Conservation (phyloP, 73 alveolate species). For the Blepharisma stoltei region DNA sequence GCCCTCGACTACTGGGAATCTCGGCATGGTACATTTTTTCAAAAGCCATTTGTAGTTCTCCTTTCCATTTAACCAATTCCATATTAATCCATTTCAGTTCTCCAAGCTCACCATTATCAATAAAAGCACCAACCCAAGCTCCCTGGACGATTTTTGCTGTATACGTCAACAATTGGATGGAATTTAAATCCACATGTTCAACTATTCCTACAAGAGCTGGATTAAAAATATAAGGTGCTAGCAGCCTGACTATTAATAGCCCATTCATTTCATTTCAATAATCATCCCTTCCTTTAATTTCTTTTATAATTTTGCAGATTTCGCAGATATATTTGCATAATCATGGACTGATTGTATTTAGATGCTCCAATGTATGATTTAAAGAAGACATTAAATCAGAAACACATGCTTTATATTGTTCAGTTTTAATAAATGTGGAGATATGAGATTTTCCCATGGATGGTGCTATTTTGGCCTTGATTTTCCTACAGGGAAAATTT, state of each 20-base stretch:
- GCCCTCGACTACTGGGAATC: not conserved
- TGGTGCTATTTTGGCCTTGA: too few species aligned
- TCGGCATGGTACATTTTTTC: not conserved
- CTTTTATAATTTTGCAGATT: conserved; percentile 18
- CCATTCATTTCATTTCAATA: conserved; percentile 26
- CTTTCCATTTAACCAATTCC: not conserved
- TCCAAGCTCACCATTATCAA: conserved; percentile 15
- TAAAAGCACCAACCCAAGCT: not conserved
- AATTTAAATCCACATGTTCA: conserved; percentile 5
- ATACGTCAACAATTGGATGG: conserved; percentile 6
- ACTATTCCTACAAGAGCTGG: conserved; percentile 28
- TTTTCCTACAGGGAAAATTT: too few species aligned
- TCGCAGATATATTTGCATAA: conserved; percentile 15
- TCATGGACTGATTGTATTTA: conserved; percentile 7
- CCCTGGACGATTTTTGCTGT: conserved; percentile 14
- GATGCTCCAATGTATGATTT: not conserved
- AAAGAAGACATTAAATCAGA: not conserved
- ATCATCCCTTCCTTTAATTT: conserved; percentile 8
- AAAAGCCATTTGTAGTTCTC: conserved; percentile 1
- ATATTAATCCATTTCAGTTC: not conserved
- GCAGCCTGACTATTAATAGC: not conserved
- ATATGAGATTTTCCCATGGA: too few species aligned
- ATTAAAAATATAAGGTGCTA: conserved; percentile 18
- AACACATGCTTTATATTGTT: not conserved
- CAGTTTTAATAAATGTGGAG: not conserved